A percentile compares a stretch with the other conserved stretches of the same genome.
These are phyloP conservation scores for Exophiala sideris DNA, from an alignment of 2,329 filamentous ascomycete genomes.

Conservation along the genomic window DNA sequence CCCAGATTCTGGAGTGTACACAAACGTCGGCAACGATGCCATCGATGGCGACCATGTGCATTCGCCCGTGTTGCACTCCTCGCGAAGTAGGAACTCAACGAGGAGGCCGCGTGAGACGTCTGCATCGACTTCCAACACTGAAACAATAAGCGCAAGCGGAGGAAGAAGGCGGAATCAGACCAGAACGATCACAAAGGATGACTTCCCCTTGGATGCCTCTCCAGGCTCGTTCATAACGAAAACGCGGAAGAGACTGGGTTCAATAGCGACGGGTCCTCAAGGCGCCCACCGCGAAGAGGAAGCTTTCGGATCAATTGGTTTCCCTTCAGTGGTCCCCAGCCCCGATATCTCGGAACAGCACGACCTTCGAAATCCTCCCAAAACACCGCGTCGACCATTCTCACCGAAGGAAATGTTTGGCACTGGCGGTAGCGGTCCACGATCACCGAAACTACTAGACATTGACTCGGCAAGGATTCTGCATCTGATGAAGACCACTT, in stretches of 20 bases:
- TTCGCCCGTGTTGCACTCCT: slow-evolving; percentile 24
- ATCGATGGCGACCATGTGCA: slow-evolving; percentile 13
- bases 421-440: slow-evolving; percentile 21
- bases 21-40: slow-evolving; percentile 32
- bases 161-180: slow-evolving; percentile 35
- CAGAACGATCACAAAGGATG: slow-evolving; percentile 18
- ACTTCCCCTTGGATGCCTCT: slow-evolving; percentile 20
- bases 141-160: neutral
- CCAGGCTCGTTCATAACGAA: slow-evolving; percentile 28
- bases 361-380: slow-evolving; percentile 32
- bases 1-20: slow-evolving; percentile 38
- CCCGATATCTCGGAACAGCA: slow-evolving; percentile 30
- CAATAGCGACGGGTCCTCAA: slow-evolving; percentile 29
- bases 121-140: slow-evolving; percentile 26
- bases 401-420: slow-evolving; percentile 22
- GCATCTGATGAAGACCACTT: slow-evolving; percentile 51
- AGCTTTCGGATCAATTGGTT: slow-evolving; percentile 43
- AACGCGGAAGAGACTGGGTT: slow-evolving; percentile 27
- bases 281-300: slow-evolving; percentile 39
- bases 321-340: slow-evolving; percentile 46
- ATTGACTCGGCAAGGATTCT: slow-evolving; percentile 48
- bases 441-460: slow-evolving; percentile 39
- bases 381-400: slow-evolving; percentile 24
- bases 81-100: slow-evolving; percentile 16
- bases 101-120: slow-evolving; percentile 19